phyloP scores from a whole-genome alignment of 176 grass and related monocot species.

The Carex littledalei region DNA sequence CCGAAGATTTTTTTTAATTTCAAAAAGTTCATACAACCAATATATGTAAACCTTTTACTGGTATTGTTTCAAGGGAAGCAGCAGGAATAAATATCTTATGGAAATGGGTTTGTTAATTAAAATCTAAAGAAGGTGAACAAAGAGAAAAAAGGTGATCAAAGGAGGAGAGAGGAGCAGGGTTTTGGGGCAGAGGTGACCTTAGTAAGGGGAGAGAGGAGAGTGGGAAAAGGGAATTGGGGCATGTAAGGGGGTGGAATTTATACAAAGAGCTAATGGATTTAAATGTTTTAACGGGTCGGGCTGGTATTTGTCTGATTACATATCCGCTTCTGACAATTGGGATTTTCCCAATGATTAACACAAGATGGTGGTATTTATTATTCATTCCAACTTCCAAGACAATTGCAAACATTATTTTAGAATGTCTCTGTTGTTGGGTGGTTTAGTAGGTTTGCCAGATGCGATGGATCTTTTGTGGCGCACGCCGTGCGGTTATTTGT shows the following conservation, averaged over 20 bases:
- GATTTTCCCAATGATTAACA: constrained; percentile 1
- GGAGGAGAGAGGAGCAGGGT: background rate
- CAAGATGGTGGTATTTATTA: background rate
- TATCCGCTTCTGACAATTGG: background rate
- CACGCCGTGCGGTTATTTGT: background rate
- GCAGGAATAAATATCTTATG: background rate
- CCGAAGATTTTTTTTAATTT: background rate
- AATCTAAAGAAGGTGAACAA: background rate
- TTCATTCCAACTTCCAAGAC: background rate
- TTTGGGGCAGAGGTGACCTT: constrained; percentile 25
- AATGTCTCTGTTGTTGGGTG: background rate
- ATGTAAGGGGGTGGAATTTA: constrained; percentile 58
- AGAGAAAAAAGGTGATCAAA: background rate
- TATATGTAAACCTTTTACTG: background rate
- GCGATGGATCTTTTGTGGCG: background rate
- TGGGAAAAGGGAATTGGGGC: constrained; percentile 93
- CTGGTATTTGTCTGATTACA: background rate
- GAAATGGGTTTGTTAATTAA: constrained; percentile 5
- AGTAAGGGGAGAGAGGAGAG: constrained; percentile 36
- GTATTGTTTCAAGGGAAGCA: background rate
- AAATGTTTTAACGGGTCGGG: background rate
- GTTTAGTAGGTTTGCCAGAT: constrained; percentile 1
- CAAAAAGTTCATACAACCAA: constrained; percentile 35
- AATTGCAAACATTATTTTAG: background rate
- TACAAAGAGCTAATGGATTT: constrained; percentile 27